Evolutionary conservation across 1,284 basidiomycete genomes (phyloP), one percentile per base, ranked within the genome.

Genomic region (Microbotryum violaceum): DNA sequence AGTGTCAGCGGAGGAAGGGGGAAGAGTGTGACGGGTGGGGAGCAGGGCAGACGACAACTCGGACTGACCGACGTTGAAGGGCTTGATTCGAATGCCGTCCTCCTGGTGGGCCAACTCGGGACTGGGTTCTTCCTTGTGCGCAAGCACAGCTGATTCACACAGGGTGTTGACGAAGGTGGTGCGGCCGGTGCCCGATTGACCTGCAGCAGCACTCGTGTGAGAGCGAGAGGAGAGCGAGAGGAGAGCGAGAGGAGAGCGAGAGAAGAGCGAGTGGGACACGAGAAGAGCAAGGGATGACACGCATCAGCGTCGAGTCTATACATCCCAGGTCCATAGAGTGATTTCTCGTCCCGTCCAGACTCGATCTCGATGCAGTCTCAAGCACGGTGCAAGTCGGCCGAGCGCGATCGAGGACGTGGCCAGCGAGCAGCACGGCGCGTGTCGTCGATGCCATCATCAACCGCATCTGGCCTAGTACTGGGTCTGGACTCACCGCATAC

Each of bases 101-200:
- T 98, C 94, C 60, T 92, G 82, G 76, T 97, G 91, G 20, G 93
- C 93, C n/a, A 84, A 83, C 70, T 89, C 87, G 14, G 91, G 86
- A 71, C 85, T 84, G 75, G 94, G 89, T 66, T 83, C 85, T 57
- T 89, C 81, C 78, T 93, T 93, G 80, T 94, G 79, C 59, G 75
- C 74, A 57, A 77, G 73, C 29, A 67, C 67, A 31, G 59, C 58
- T 9, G 54, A 45, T 51, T 96, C 93, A 80, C 91, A 94, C 56
- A 97, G 87, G 49, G 92, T 97, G 81, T 97, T 97, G 74, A 97
- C 91, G 75, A 97, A 97, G 57, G 93, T 97, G 63, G 93, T 97
- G 62, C 92, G 88, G 60, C 93, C 93, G 61, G 91, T 92, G 56
- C 93, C 93, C 75, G 91, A 94, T 60, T 91, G 88, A 80, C 92